Percentiles rank a stretch among this genome's conserved stretches.
Conservation (phyloP, 441 rosid genomes). For the Populus hybrid region DNA sequence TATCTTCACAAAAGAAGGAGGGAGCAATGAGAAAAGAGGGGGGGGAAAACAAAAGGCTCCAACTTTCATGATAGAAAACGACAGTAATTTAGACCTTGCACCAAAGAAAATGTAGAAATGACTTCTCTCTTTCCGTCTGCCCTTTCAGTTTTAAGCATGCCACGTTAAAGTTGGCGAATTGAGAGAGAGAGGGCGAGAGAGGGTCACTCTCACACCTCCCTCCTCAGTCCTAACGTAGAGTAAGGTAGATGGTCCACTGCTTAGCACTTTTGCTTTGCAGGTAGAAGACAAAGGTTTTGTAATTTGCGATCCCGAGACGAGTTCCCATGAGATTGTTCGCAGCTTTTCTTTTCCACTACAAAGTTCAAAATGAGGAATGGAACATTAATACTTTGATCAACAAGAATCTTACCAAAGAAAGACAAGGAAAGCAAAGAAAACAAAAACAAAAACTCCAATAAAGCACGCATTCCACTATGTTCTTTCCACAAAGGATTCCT, state of each 20-base stretch:
- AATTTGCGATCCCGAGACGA: slow-evolving; percentile 33
- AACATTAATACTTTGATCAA: neutral
- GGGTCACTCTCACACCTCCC: neutral
- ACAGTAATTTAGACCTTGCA: neutral
- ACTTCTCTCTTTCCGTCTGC: neutral
- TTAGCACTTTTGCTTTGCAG: slow-evolving; percentile 18
- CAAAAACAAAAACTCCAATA: neutral
- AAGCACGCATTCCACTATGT: neutral
- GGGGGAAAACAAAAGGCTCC: neutral
- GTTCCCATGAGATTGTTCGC: slow-evolving; percentile 21
- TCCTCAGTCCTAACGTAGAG: neutral
- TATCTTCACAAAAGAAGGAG: neutral
- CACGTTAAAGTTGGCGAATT: neutral
- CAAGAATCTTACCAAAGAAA: neutral
- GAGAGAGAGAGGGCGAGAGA: neutral
- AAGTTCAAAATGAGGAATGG: slow-evolving; percentile 13
- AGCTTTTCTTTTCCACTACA: slow-evolving; percentile 24
- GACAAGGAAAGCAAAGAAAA: no score
- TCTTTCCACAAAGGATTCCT: neutral
- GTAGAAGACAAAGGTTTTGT: slow-evolving; percentile 22
- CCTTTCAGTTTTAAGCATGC: slow-evolving; percentile 5
- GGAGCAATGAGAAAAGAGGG: neutral
- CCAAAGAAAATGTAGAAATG: neutral
- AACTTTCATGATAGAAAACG: slow-evolving; percentile 9
- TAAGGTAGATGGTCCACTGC: slow-evolving; percentile 12